Base-by-base conservation (phyloP, 1,284 basidiomycete genomes). In the Pseudomicrostroma phylloplanum region DNA sequence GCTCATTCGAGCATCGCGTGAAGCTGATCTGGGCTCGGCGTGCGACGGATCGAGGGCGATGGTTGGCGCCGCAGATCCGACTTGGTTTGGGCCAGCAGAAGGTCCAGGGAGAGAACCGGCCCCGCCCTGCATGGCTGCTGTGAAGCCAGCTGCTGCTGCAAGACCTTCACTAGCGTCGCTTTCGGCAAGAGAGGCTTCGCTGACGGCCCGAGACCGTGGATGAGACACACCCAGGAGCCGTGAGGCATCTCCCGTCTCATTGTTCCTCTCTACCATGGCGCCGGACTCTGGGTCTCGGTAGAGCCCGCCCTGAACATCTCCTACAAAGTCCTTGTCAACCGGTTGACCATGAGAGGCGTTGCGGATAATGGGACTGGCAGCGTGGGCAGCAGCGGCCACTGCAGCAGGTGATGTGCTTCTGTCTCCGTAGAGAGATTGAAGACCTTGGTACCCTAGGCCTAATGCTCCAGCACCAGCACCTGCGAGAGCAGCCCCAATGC, bases 401-500 rank as follows among this genome's bases (percentile, higher is more conserved):
- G 46, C 25, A 17, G 25, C 43, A 58, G 6, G 58, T 55, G 58
- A 17, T 59, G 36, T n/a, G 48, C 36, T 36, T 21, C 40, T 54
- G 15, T 13, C 36, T 67, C 36, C 2, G 63, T 62, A 12, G 41
- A 63, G 17, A 65, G 58, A 39, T 72, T 68, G 25, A 66, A 68
- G n/a, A 70, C 67, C 30, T 36, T 36, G 30, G 9, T 36, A 36
- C 13, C 70, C 73, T 67, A 73, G 67, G 13, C 73, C 70, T 1
- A 70, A 67, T 36, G 72, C 58, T 12, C 72, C 72, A 23, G 55
- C 72, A 15, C 51, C 51, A 26, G 21, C 72, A 11, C 69, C 67
- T 0, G 73, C 73, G 25, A 75, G 43, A 2, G 73, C 73, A n/a
- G 72, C 67, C 6, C 72, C 73, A 39, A 75, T 75, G 25, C 73